Evolutionary conservation across 2,329 filamentous ascomycete species (phyloP), one percentile per base, ranked within the genome.

Genomic region (Aspergillus sp.): DNA sequence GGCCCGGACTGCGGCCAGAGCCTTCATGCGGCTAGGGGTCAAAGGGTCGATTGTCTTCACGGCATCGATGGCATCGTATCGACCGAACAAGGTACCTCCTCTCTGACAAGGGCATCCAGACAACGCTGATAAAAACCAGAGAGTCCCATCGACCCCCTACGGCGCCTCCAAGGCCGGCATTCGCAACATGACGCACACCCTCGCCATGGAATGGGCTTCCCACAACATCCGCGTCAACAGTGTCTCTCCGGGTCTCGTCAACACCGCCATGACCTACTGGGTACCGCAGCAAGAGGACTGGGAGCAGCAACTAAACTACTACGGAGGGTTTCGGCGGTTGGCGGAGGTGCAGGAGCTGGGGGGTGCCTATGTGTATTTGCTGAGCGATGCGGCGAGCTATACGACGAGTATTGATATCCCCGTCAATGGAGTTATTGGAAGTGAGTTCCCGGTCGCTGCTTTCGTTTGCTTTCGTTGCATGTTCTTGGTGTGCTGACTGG

Each of bases 161-260:
- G 69, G 70, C 5, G 70, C 70, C 2, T 66, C 64, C 10, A 75
- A 74, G 56, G 72, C 68, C 3, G 71, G 68, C 0, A 57, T 73
- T 1, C 59, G 67, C 8, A 71, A 72, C 48, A 69, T 73, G 67
- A 66, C 66, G 3, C 67, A 70, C 41, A 70, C 67, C 0, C 44
- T 88, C 7, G 83, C 83, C 0, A 82, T 80, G 0, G 85, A 88
- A 64, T 88, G 83, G 83, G 82, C 80, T 0, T 66, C 71, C 2
- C 74, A 82, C 57, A 83, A 84, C 1, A 85, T 88, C 50, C 67
- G 82, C 2, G 81, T 85, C 5, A 88, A 88, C 55, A 78, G 73
- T 10, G 73, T 88, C 32, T 58, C 50, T 1, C 51, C 56, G 0
- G 53, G 56, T 2, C 49, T 57, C 3, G 56, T 57, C 0, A 50